These are phyloP conservation scores for Pezicula neosporulosa DNA, from an alignment of 2,329 filamentous ascomycete genomes.

Conservation along the genomic window DNA sequence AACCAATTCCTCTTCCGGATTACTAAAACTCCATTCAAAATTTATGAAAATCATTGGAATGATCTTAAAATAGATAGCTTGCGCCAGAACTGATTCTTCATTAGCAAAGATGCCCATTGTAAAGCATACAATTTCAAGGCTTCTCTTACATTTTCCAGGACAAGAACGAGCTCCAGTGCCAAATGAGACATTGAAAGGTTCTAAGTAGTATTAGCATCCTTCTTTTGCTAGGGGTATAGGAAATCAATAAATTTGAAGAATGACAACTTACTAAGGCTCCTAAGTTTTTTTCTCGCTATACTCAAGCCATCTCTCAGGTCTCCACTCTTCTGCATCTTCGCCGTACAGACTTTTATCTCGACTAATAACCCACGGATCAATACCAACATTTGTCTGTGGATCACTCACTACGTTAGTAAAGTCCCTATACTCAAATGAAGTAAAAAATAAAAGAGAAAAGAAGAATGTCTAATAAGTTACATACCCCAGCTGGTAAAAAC, in stretches of 20 bases:
- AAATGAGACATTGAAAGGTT: slow-evolving; percentile 10
- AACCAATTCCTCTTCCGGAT: slow-evolving; percentile 2
- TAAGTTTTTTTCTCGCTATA: slow-evolving; percentile 20
- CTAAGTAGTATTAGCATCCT: neutral
- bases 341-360: slow-evolving; percentile 46
- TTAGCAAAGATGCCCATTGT: neutral
- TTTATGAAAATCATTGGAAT: slow-evolving; percentile 10
- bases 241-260: neutral
- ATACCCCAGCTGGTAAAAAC: slow-evolving; percentile 45
- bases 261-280: slow-evolving; percentile 2
- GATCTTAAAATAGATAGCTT: slow-evolving; percentile 11
- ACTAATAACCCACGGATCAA: slow-evolving; percentile 53
- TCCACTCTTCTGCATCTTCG: slow-evolving; percentile 45
- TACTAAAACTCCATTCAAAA: slow-evolving; percentile 7
- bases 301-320: slow-evolving; percentile 53
- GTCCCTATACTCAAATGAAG: neutral
- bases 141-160: slow-evolving; percentile 8
- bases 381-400: slow-evolving; percentile 37
- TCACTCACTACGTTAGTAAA: neutral
- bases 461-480: neutral
- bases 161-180: slow-evolving; percentile 10
- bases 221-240: neutral
- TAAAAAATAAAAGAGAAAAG: too few relatives aligned
- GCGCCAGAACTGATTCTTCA: slow-evolving; percentile 7
- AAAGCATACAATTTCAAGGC: neutral